Base-by-base conservation (phyloP, 352 stramenopile genomes). In the Phytophthora fragariae region DNA sequence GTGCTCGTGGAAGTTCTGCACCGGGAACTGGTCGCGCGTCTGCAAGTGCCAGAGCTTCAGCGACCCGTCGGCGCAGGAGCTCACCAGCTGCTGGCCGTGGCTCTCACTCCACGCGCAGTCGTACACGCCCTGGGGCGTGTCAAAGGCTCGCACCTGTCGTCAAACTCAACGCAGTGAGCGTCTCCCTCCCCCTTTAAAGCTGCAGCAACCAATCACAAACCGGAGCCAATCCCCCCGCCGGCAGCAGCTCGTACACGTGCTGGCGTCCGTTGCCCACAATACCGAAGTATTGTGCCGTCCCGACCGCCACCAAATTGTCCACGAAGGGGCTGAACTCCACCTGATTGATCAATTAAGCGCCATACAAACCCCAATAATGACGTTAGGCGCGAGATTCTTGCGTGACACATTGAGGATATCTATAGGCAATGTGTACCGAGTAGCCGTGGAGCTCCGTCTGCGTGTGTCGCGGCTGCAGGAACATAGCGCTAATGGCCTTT, bases 311-410 rank as follows among this genome's bases (percentile, higher is more conserved):
- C 19, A 92, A 79, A 50, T 92, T 92, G 66, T 97, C 92, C 49
- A 92, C 73, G 65, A 98, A 98, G 27, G 93, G 93, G 70, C 87
- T 97, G 73, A 98, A 98, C 76, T 98, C 91, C 49, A 97, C 90
- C 89, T 97, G 65, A 47, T 61, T 27, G n/a, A n/a, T n/a, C 31
- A 46, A 39, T 41, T 41, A 41, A 41, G 7, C 49, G 52, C 14
- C 29, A 24, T 35, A 52, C 31, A 33, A 5, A n/a, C n/a, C 15
- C 2, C 14, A 58, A 58, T 27, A 31, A 15, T 7, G 8, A 12
- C 59, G 46, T 27, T 58, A 15, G 24, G 4, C 17, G 44, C 44
- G 29, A 9, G 12, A 14, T 54, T 46, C 10, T 57, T 47, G 46
- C 59, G 49, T 58, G 59, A 39, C 24, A 37, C 24, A 12, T 10